A percentile compares a stretch with the other conserved stretches of the same genome.
phyloP scores from a whole-genome alignment of 345 rosid species.

The Boechera divaricarpa region DNA sequence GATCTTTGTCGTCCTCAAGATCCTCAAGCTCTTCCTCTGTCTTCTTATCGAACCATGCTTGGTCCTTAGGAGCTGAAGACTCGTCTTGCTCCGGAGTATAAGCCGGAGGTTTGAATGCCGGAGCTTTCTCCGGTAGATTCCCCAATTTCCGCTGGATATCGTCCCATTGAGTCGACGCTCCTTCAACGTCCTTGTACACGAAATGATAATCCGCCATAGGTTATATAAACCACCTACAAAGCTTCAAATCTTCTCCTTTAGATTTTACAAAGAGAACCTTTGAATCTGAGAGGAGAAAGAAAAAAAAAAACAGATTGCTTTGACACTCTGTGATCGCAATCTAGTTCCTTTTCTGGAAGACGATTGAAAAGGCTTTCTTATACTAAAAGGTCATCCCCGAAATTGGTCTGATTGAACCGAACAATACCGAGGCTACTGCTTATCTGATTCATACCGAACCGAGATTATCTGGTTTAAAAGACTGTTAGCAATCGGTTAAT shows the following conservation, averaged over 20 bases:
- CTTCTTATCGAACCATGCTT: slow-evolving; percentile 74
- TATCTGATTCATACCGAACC: slow-evolving; percentile 9
- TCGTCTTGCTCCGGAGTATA: slow-evolving; percentile 74
- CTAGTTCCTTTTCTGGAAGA: slow-evolving; percentile 20
- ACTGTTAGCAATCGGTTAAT: slow-evolving; percentile 14
- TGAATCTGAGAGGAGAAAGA: slow-evolving; percentile 29
- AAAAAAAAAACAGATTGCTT: slow-evolving; percentile 30
- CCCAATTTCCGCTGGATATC: slow-evolving; percentile 97
- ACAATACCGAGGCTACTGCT: not conserved
- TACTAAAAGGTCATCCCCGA: slow-evolving; percentile 8
- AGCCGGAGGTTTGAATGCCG: slow-evolving; percentile 84
- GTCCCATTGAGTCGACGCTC: slow-evolving; percentile 99
- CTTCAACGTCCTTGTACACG: slow-evolving; percentile 93
- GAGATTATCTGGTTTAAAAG: not conserved
- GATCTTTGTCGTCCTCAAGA: slow-evolving; percentile 74
- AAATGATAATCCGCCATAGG: slow-evolving; percentile 93
- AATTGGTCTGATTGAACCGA: slow-evolving; percentile 27
- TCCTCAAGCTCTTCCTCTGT: slow-evolving; percentile 87
- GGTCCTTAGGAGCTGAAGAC: slow-evolving; percentile 72
- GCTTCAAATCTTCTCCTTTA: slow-evolving; percentile 20
- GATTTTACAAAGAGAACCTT: slow-evolving; percentile 29
- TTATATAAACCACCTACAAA: not conserved
- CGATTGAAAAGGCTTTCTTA: slow-evolving; percentile 5
- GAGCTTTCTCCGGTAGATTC: slow-evolving; percentile 79
- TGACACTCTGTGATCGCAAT: slow-evolving; percentile 41